A percentile compares a stretch with the other conserved stretches of the same genome.
phyloP scores from a whole-genome alignment of 768 basidiomycete species.

The Rhodotorula kratochvilovae region DNA sequence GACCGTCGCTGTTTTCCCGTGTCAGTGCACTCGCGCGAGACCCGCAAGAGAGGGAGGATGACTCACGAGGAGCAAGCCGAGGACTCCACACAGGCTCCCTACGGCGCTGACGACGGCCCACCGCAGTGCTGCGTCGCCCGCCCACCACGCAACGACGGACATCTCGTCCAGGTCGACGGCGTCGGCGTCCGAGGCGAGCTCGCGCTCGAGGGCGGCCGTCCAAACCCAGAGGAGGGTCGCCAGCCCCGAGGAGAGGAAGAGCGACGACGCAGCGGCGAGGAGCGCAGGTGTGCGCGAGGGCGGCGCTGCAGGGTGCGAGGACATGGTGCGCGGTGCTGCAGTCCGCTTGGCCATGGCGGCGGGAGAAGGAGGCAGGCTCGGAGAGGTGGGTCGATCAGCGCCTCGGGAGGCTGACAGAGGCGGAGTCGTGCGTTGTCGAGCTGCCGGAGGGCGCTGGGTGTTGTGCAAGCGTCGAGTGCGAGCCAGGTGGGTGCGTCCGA shows the following conservation, averaged over 20 bases:
- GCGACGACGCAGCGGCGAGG: neutral
- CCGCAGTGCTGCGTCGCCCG: conserved; percentile 1
- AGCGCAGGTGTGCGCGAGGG: conserved; percentile 7
- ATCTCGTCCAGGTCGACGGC: conserved; percentile 19
- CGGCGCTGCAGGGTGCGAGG: neutral
- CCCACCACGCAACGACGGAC: conserved; percentile 24
- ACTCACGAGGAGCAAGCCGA: conserved; percentile 23
- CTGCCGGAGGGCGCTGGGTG: no score
- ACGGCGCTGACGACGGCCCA: conserved; percentile 10
- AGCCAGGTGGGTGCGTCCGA: no score
- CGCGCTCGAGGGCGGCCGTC: neutral
- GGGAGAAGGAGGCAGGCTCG: neutral
- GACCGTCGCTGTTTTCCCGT: neutral
- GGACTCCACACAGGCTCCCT: conserved; percentile 1
- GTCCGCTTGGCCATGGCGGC: neutral
- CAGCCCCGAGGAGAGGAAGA: conserved; percentile 14
- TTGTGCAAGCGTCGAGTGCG: no score
- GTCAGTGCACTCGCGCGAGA: neutral
- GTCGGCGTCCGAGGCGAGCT: conserved; percentile 7
- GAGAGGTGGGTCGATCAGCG: neutral
- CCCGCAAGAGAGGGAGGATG: neutral
- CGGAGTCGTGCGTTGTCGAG: no score
- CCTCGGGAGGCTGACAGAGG: no score
- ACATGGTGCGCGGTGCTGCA: neutral
- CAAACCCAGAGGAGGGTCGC: conserved; percentile 1